Evolutionary conservation across 1,284 basidiomycete species (phyloP).

Genomic region (Phenoliferia sp.): DNA sequence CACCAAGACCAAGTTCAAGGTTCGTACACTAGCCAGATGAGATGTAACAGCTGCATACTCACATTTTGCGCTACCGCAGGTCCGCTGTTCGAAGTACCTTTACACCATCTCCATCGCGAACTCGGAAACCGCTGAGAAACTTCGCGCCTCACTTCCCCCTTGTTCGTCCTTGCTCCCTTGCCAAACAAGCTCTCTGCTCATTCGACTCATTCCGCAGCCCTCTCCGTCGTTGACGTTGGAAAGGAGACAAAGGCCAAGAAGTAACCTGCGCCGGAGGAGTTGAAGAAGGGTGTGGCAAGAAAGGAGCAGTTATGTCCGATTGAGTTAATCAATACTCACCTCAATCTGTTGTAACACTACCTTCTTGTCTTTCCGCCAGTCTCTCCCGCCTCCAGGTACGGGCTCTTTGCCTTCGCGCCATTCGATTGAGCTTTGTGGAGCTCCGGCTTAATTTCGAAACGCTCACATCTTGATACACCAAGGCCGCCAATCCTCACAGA

Average conservation of each 20-base stretch:
- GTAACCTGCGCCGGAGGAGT: too few species aligned
- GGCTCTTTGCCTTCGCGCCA: too few species aligned
- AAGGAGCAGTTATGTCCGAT: too few species aligned
- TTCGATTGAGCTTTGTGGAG: too few species aligned
- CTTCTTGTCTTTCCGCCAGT: too few species aligned
- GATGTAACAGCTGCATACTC: background rate
- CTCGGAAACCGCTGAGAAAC: background rate
- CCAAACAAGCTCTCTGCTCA: background rate
- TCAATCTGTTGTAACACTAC: too few species aligned
- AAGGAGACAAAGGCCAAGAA: background rate
- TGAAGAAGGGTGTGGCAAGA: too few species aligned
- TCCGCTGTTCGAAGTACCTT: background rate
- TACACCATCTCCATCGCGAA: background rate
- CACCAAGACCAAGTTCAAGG: background rate
- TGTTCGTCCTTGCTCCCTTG: background rate
- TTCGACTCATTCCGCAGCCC: background rate
- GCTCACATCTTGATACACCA: too few species aligned
- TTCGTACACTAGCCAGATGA: background rate
- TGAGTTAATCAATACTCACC: too few species aligned
- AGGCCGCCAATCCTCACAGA: too few species aligned
- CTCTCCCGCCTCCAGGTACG: too few species aligned
- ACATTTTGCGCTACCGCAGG: background rate
- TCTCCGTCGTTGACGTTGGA: background rate
- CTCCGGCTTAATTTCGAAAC: too few species aligned
- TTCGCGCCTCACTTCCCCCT: background rate